Conservation (phyloP, 2,329 filamentous ascomycete genomes). For the Basipetospora chlamydospora region DNA sequence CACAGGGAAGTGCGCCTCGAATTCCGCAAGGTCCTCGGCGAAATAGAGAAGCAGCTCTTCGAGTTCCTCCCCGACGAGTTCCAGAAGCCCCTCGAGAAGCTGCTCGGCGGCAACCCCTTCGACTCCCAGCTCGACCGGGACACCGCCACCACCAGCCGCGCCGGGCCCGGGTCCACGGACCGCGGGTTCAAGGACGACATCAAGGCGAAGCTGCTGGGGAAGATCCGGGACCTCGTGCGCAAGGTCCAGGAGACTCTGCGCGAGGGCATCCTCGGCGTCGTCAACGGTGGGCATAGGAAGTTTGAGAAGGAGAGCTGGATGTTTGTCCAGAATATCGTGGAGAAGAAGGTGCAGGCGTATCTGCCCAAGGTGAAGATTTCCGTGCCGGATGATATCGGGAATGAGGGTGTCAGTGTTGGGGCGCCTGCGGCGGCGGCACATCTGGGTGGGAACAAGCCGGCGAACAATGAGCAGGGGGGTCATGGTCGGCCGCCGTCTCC, state of each 20-base stretch:
- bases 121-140: conserved; percentile 26
- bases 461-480: conserved; percentile 12
- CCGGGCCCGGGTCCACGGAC: no score
- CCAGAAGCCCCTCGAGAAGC: conserved; percentile 28
- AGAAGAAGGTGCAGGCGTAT: conserved; percentile 30
- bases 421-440: conserved; percentile 17
- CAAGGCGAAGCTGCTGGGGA: conserved; percentile 26
- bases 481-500: conserved; percentile 7
- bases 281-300: conserved; percentile 31
- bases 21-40: conserved; percentile 27
- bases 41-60: conserved; percentile 29
- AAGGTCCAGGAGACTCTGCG: conserved; percentile 31
- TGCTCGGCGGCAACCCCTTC: conserved; percentile 31
- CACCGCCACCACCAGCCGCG: no score
- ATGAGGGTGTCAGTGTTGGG: conserved; percentile 29
- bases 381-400: conserved; percentile 31
- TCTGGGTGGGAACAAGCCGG: conserved; percentile 16
- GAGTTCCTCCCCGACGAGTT: conserved; percentile 28
- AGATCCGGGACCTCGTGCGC: conserved; percentile 26
- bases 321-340: conserved; percentile 29
- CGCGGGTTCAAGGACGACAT: conserved; percentile 28
- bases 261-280: conserved; percentile 26
- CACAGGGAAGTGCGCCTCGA: conserved; percentile 30
- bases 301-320: conserved; percentile 30
- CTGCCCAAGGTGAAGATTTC: conserved; percentile 29